Percentiles rank a stretch among this genome's conserved stretches.
Evolutionary conservation across 208 protist species (phyloP).

Genomic region (Herpetomonas muscarum): DNA sequence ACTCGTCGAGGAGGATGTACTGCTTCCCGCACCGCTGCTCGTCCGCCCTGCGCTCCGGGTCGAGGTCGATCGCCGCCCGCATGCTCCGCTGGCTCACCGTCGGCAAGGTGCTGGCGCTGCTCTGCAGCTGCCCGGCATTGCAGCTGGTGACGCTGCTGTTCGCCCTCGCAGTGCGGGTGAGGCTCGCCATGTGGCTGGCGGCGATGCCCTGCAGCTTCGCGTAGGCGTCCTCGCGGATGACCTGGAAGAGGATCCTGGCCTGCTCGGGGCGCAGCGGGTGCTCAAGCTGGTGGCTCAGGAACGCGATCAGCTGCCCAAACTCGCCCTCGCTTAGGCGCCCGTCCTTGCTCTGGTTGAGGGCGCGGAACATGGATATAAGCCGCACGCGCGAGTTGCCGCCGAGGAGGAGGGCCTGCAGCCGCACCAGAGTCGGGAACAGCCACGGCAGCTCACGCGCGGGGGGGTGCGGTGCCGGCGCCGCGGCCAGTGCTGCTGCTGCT

Average conservation of each 20-base stretch:
- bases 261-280: conserved; percentile 36
- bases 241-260: conserved; percentile 25
- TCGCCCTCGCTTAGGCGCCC: conserved; percentile 48
- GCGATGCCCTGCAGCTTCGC: conserved; percentile 15
- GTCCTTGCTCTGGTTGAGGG: conserved; percentile 42
- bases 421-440: conserved; percentile 55
- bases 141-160: background rate
- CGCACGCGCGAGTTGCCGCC: conserved; percentile 21
- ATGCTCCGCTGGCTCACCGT: background rate
- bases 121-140: background rate
- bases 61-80: background rate
- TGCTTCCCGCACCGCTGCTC: conserved; percentile 12
- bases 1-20: conserved; percentile 39
- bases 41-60: background rate
- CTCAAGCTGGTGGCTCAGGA: conserved; percentile 49
- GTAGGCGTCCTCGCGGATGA: conserved; percentile 35
- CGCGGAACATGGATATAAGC: conserved; percentile 41
- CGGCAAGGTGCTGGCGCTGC: background rate
- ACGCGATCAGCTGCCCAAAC: conserved; percentile 42
- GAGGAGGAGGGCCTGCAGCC: conserved; percentile 54
- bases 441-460: conserved; percentile 25
- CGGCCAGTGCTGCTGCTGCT: background rate
- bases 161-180: background rate
- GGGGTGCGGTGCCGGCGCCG: conserved; percentile 3
- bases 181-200: background rate